phyloP scores from a whole-genome alignment of 2,329 filamentous ascomycete genomes.

The Pestalotiopsis sp. region DNA sequence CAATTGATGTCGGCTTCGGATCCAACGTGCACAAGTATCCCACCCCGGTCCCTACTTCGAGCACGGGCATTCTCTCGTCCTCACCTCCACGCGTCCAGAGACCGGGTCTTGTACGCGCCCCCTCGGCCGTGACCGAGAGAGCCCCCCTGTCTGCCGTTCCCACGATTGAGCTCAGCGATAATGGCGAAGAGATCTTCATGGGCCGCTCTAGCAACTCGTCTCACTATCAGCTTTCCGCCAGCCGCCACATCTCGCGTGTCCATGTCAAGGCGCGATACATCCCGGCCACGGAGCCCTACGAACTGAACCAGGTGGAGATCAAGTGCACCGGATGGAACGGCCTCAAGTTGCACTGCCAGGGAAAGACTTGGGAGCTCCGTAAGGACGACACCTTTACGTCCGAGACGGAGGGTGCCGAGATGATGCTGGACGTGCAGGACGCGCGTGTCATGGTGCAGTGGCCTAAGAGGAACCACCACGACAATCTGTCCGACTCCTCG shows the following conservation, averaged over 20 bases:
- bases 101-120: slow-evolving; percentile 59
- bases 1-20: slow-evolving; percentile 38
- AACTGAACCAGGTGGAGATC: slow-evolving; percentile 81
- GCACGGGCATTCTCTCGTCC: slow-evolving; percentile 86
- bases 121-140: slow-evolving; percentile 73
- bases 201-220: slow-evolving; percentile 93
- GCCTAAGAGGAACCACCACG: slow-evolving; percentile 65
- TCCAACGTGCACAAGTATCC: slow-evolving; percentile 73
- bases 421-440: slow-evolving; percentile 95
- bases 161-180: slow-evolving; percentile 77
- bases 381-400: slow-evolving; percentile 92
- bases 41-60: slow-evolving; percentile 91
- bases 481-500: slow-evolving; percentile 64
- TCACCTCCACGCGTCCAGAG: slow-evolving; percentile 69
- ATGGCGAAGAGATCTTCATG: slow-evolving; percentile 82
- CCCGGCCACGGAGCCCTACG: slow-evolving; percentile 66
- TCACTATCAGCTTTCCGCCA: slow-evolving; percentile 91
- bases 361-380: slow-evolving; percentile 79
- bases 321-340: slow-evolving; percentile 96
- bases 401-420: slow-evolving; percentile 83
- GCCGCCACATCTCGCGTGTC: slow-evolving; percentile 89
- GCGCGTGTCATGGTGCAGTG: slow-evolving; percentile 87
- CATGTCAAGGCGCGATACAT: slow-evolving; percentile 90
- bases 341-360: slow-evolving; percentile 88
- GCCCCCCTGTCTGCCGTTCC: slow-evolving; percentile 82